These are phyloP conservation scores for Cucurbita pepo DNA, from an alignment of 306 rosid genomes.

Conservation along the genomic window DNA sequence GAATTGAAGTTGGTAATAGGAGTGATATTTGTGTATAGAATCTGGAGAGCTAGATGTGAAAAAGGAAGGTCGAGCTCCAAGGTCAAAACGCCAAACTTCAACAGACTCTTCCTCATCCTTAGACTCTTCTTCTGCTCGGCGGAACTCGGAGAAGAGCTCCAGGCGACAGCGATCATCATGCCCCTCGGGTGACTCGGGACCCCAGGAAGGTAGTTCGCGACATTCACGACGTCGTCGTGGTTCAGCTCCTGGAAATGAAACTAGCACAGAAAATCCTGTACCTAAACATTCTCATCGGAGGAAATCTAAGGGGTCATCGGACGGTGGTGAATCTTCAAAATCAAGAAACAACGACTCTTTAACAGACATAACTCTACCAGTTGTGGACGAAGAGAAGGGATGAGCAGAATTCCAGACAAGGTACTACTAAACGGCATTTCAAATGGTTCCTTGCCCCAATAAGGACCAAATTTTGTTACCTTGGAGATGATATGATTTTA, in stretches of 20 bases:
- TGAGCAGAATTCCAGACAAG: constrained; percentile 1
- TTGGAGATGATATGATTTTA: constrained; percentile 3
- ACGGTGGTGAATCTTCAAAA: constrained; percentile 24
- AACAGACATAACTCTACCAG: constrained; percentile 20
- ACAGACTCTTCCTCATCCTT: constrained; percentile 4
- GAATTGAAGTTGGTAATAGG: neutral
- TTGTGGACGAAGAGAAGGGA: neutral
- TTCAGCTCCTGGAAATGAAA: constrained; percentile 19
- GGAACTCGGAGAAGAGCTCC: constrained; percentile 16
- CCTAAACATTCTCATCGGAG: constrained; percentile 34
- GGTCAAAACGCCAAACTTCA: constrained; percentile 18
- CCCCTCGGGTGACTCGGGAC: constrained; percentile 15
- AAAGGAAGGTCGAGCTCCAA: constrained; percentile 12
- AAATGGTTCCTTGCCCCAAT: neutral
- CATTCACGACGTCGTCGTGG: constrained; percentile 22
- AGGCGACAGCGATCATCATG: constrained; percentile 36
- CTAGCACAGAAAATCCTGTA: constrained; percentile 15
- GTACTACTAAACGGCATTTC: neutral
- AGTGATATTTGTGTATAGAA: neutral
- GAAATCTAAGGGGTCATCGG: constrained; percentile 38
- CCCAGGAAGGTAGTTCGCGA: constrained; percentile 26
- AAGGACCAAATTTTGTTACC: constrained; percentile 2
- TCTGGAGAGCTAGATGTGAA: constrained; percentile 4
- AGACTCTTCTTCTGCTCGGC: constrained; percentile 22
- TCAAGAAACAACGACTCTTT: constrained; percentile 36